These are phyloP conservation scores for Diatrype stigma DNA, from an alignment of 2,329 filamentous ascomycete genomes.

Conservation along the genomic window DNA sequence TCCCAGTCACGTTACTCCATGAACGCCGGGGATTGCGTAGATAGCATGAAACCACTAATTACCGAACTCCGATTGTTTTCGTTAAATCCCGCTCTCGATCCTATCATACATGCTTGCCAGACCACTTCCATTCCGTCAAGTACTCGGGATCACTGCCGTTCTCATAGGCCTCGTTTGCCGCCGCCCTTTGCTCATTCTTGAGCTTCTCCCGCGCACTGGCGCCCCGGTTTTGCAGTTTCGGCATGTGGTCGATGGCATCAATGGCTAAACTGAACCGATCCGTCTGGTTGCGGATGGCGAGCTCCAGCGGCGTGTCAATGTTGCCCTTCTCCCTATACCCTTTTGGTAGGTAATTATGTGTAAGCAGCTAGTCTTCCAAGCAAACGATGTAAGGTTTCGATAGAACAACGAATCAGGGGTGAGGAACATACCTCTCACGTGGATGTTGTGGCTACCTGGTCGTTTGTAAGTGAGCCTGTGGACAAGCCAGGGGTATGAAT, in stretches of 20 bases:
- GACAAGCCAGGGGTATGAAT: constrained; percentile 77
- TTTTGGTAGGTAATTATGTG: background rate
- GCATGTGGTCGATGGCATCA: constrained; percentile 67
- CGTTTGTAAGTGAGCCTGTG: constrained; percentile 74
- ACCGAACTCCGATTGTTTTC: too few species aligned
- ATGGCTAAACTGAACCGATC: constrained; percentile 76
- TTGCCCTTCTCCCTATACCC: constrained; percentile 80
- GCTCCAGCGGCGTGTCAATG: constrained; percentile 74
- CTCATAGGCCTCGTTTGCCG: constrained; percentile 63
- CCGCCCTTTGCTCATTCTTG: constrained; percentile 59
- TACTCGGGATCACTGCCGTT: constrained; percentile 65
- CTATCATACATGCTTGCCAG: too few species aligned
- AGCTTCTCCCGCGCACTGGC: constrained; percentile 59
- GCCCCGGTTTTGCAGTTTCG: constrained; percentile 59
- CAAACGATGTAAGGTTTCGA: too few species aligned
- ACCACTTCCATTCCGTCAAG: constrained; percentile 65
- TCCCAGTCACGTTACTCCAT: too few species aligned
- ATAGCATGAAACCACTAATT: too few species aligned
- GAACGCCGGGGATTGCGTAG: too few species aligned
- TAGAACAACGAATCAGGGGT: background rate
- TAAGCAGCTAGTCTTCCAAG: background rate
- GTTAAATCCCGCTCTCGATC: too few species aligned
- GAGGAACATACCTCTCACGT: constrained; percentile 54
- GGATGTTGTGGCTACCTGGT: constrained; percentile 61
- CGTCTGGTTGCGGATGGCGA: constrained; percentile 73